Evolutionary conservation across 352 stramenopile species (phyloP), one percentile per base, ranked within the genome.

Genomic region (Pythium rhizo-oryzae): DNA sequence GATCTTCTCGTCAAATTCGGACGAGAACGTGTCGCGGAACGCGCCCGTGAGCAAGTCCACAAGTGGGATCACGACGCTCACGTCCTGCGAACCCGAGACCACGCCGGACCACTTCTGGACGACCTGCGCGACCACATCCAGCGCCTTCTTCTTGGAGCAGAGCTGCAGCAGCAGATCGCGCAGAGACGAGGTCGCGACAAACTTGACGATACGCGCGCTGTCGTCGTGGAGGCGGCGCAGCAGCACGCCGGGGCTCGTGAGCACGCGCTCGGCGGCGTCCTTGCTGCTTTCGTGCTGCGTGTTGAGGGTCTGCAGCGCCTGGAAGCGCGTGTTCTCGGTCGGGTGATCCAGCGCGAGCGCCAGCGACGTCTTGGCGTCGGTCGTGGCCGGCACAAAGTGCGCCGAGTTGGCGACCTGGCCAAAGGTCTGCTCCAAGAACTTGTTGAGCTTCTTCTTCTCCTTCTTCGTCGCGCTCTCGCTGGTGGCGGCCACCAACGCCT

Each of bases 221-320:
- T 96, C 89, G 61, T 96, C 89, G 33, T 88, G 71, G 24, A 96
- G 62, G 13, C 89, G 86, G 63, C 87, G 85, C 16, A 93, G 56
- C 18, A 94, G 64, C 15, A 93, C 73, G 46, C 82, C 76, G 4
- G 79, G 81, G 43, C 71, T 90, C 1, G 71, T 75, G 18, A 93
- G 72, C 7, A 87, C 79, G 5, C 73, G 62, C n/a, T 81, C 73
- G 3, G 15, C 54, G 4, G 49, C 37, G 1, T 65, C 73, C 18
- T 49, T 62, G 13, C 64, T 69, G 15, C 65, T 56, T 41, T 80
- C 65, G 49, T 87, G 70, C 69, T 91, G 77, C 63, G 89, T 87
- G 11, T 78, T 72, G n/a, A 96, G 67, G 19, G 78, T 78, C 65
- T 84, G 69, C 53, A 96, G 70, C 11, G 89, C 87, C 59, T 93